Evolutionary conservation across 179 eudicot species (phyloP), one percentile per base, ranked within the genome.

Genomic region (Nepenthes alata): DNA sequence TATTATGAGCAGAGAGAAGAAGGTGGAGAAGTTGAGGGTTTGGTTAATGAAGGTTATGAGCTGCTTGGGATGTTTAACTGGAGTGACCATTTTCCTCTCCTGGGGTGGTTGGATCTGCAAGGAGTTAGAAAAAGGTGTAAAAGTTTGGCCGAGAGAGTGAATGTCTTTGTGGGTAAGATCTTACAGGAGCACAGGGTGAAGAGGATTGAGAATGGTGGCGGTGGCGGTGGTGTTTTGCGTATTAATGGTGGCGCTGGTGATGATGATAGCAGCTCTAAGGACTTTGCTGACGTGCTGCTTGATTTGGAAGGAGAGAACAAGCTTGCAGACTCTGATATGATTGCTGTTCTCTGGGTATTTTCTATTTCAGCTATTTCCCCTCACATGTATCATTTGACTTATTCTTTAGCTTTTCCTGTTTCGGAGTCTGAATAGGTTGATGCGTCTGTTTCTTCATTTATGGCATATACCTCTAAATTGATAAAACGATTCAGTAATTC

Each of bases 271-370:
- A 66, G 60, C 3, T 60, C 58, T 3, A 73, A 78, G 56, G 97
- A 91, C 45, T 91, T 91, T 67, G 96, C 89, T n/a, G 89, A 86
- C 71, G 95, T 91, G 1, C 77, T 91, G 68, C 82, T 89, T 58
- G 89, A 79, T 70, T 67, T 89, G 68, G 86, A 79, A 65, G 57
- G 89, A 39, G 74, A 80, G 57, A 66, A 74, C 16, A 68, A 57
- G 68, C 76, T 91, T 7, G 60, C 53, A 44, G 85, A 89, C 12
- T 70, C 85, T 48, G 98, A 91, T 45, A 83, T 89, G 91, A 77
- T 91, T 73, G 98, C 98, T 48, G 89, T 88, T 55, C 86, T 91
- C 4, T 91, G 98, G 98, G 98, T 91, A 89, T 52, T 25, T 25
- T 25, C 25, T 25, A 25, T 25, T 25, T 25, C 25, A 25, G 25